These are phyloP conservation scores for Cryptosporidium parvum DNA, from an alignment of 169 alveolate genomes.

Conservation along the genomic window DNA sequence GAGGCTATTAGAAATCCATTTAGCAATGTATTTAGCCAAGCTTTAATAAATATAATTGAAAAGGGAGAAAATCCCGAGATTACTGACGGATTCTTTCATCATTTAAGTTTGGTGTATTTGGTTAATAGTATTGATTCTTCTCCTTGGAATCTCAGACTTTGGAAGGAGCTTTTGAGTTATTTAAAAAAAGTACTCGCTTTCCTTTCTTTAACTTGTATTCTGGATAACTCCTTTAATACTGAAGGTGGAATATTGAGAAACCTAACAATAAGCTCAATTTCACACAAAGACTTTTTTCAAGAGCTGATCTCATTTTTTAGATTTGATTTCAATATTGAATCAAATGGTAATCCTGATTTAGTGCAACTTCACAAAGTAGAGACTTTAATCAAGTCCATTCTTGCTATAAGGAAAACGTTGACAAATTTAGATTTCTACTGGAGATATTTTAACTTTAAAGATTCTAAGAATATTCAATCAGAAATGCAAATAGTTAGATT, in stretches of 20 bases:
- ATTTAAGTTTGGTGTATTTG: neutral
- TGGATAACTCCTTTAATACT: neutral
- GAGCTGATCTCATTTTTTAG: constrained; percentile 9
- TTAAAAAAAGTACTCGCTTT: neutral
- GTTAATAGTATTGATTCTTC: constrained; percentile 15
- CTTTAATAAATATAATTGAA: constrained; percentile 14
- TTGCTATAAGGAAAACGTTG: neutral
- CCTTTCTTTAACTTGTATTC: constrained; percentile 1
- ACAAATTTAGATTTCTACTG: neutral
- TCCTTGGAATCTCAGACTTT: constrained; percentile 26
- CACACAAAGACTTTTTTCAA: neutral
- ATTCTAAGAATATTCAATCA: neutral
- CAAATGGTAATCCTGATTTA: neutral
- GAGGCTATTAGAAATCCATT: constrained; percentile 25
- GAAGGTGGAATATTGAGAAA: neutral
- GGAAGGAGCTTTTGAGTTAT: constrained; percentile 8
- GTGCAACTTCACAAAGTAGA: neutral
- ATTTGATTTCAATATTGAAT: neutral
- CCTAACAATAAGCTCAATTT: neutral
- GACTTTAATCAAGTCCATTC: neutral
- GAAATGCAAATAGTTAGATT: constrained; percentile 44
- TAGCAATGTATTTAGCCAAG: neutral
- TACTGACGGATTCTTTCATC: constrained; percentile 15
- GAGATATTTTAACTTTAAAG: constrained; percentile 44
- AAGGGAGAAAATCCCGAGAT: neutral